These are phyloP conservation scores for Fusarium sp. DNA, from an alignment of 2,329 filamentous ascomycete species.

Conservation along the genomic window DNA sequence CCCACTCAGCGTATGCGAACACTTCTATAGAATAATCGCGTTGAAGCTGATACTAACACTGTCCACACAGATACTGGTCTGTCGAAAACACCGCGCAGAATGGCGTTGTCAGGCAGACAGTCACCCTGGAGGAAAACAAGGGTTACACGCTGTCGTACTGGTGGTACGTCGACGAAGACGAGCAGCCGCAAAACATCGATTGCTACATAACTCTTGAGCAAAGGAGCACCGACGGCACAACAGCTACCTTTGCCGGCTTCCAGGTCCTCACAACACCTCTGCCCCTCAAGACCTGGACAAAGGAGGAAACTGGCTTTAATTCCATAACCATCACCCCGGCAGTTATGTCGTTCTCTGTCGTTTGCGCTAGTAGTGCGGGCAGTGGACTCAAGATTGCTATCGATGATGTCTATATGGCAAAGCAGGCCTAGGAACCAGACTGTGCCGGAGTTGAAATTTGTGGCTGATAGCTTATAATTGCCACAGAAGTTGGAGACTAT, in stretches of 20 bases:
- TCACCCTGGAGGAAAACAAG: fast-evolving
- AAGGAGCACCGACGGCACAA: neutral
- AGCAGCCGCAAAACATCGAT: neutral
- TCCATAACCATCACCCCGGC: neutral
- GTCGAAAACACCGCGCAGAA: neutral
- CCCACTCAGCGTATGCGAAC: neutral
- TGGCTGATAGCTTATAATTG: too few species aligned
- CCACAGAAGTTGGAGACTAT: too few species aligned
- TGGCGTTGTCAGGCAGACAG: neutral
- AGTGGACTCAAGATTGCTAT: neutral
- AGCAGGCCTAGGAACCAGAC: neutral
- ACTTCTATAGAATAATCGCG: fast-evolving
- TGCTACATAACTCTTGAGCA: neutral
- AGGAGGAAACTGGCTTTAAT: neutral
- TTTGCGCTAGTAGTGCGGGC: neutral
- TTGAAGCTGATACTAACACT: neutral
- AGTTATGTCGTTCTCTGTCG: neutral
- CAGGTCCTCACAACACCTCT: fast-evolving
- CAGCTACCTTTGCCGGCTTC: neutral
- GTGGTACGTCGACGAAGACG: neutral
- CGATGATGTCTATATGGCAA: neutral
- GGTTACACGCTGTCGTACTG: neutral
- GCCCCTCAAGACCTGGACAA: neutral
- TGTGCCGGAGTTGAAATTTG: too few species aligned
- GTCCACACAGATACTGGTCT: neutral